Percentiles rank a stretch among this genome's conserved stretches.
These are phyloP conservation scores for Rhodomyrtus tomentosa DNA, from an alignment of 345 rosid species.

Conservation along the genomic window DNA sequence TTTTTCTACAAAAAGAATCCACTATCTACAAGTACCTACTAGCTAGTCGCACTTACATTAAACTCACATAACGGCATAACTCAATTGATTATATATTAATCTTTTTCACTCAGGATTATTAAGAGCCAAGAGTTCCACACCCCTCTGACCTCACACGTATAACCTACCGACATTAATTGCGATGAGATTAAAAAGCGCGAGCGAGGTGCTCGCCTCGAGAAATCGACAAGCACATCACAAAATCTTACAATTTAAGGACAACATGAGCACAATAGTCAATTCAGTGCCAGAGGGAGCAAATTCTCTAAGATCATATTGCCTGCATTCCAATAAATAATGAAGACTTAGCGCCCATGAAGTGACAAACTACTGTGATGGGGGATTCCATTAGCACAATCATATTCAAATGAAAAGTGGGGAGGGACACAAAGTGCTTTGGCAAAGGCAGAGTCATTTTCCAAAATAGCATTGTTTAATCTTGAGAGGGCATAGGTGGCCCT, in stretches of 20 bases:
- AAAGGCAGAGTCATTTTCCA: background rate
- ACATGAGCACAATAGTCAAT: background rate
- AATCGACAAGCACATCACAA: background rate
- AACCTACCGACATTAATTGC: background rate
- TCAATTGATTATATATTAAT: background rate
- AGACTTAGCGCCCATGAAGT: background rate
- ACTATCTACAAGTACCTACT: background rate
- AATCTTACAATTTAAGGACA: background rate
- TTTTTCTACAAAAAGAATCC: background rate
- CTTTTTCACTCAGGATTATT: background rate
- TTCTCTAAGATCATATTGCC: background rate
- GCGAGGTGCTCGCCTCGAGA: background rate
- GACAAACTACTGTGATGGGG: slow-evolving; percentile 1
- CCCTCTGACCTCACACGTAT: background rate
- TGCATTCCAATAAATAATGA: background rate
- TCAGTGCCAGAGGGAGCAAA: background rate
- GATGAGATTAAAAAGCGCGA: background rate
- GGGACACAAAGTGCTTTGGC: background rate
- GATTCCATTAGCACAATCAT: slow-evolving; percentile 1
- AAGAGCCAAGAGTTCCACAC: background rate
- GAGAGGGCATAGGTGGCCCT: background rate
- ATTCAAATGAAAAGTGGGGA: background rate
- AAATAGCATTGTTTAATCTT: background rate
- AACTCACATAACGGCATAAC: background rate
- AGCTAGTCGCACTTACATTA: background rate